phyloP scores from a whole-genome alignment of 129 eudicot genomes.

The Escallonia rubra region DNA sequence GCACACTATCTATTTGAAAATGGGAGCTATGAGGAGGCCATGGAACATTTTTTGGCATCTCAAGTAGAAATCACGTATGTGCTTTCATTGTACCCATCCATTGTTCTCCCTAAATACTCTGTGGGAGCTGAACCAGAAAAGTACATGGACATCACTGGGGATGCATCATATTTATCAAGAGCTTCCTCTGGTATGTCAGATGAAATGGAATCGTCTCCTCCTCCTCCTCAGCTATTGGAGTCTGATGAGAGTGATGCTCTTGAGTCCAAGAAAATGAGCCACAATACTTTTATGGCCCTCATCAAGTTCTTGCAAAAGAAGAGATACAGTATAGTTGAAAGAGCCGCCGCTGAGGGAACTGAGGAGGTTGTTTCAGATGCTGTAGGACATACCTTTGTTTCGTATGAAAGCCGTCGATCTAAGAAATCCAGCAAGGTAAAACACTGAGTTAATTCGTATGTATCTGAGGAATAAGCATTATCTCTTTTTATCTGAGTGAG shows the following conservation, averaged over 20 bases:
- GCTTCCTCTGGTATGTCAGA: constrained; percentile 70
- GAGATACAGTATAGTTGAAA: constrained; percentile 74
- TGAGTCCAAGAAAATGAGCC: constrained; percentile 83
- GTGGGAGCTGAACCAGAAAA: constrained; percentile 54
- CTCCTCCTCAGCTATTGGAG: constrained; percentile 35
- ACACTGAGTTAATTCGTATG: too few relatives aligned
- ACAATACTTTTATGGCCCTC: constrained; percentile 84
- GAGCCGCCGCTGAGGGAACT: constrained; percentile 95
- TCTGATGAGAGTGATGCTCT: constrained; percentile 53
- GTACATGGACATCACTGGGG: constrained; percentile 51
- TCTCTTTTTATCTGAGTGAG: background rate
- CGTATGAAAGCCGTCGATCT: constrained; percentile 41
- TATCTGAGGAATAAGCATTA: too few relatives aligned
- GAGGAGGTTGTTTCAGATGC: constrained; percentile 95
- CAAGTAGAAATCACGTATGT: constrained; percentile 91
- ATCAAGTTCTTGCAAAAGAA: constrained; percentile 84
- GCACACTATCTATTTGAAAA: constrained; percentile 86
- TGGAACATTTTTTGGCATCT: constrained; percentile 92
- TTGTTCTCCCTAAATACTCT: constrained; percentile 62
- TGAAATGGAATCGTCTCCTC: constrained; percentile 66
- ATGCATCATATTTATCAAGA: constrained; percentile 56
- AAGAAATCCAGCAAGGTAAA: constrained; percentile 73
- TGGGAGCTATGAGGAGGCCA: constrained; percentile 88
- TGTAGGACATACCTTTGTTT: constrained; percentile 52
- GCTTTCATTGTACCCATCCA: constrained; percentile 80